A percentile compares a stretch with the other conserved stretches of the same genome.
phyloP scores from a whole-genome alignment of 106 monocot genomes.

The Dendrobium catenatum region DNA sequence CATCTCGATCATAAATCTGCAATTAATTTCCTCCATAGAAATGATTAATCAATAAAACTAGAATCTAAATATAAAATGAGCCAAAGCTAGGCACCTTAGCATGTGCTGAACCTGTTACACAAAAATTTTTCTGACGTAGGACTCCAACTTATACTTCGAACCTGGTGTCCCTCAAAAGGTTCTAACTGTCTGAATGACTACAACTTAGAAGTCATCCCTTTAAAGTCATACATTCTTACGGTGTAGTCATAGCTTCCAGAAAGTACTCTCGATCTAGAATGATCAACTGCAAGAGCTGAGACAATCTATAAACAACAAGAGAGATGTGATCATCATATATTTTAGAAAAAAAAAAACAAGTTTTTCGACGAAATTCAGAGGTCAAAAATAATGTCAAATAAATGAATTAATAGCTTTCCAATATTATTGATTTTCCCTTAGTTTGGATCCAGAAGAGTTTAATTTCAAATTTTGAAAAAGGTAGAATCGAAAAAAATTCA shows the following conservation, averaged over 20 bases:
- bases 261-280: slow-evolving; percentile 94
- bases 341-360: background rate
- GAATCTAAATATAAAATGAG: background rate
- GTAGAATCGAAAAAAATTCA: background rate
- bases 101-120: slow-evolving; percentile 88
- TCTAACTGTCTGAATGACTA: slow-evolving; percentile 96
- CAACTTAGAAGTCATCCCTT: slow-evolving; percentile 94
- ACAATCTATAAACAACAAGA: slow-evolving; percentile 55
- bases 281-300: slow-evolving; percentile 87
- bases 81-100: slow-evolving; percentile 56
- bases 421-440: background rate
- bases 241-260: slow-evolving; percentile 97
- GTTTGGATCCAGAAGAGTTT: background rate
- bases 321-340: background rate
- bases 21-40: slow-evolving; percentile 13
- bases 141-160: slow-evolving; percentile 95
- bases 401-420: background rate
- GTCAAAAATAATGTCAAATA: background rate
- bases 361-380: background rate
- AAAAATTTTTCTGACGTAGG: slow-evolving; percentile 81
- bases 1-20: slow-evolving; percentile 98
- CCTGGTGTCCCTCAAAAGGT: slow-evolving; percentile 95
- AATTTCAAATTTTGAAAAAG: background rate
- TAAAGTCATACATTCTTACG: slow-evolving; percentile 96
- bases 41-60: background rate